Evolutionary conservation across 345 rosid genomes (phyloP), one percentile per base, ranked within the genome.

Genomic region (Erysimum cheiranthoides): DNA sequence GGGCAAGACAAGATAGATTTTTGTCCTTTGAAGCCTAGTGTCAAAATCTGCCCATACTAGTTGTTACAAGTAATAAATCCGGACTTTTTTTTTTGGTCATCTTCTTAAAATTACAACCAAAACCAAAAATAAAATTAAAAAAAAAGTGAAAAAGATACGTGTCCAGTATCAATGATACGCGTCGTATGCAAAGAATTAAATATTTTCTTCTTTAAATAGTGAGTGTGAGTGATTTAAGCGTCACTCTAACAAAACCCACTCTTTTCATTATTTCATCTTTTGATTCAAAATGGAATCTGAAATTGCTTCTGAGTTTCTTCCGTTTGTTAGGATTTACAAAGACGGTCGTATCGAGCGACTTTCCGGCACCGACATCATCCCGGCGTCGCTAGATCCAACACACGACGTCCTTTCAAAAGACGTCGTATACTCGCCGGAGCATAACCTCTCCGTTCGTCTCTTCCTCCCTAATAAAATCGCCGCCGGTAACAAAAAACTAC

Each of bases 341-440:
- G 68, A 83, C 49, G 93, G 86, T 8, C 70, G 13, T 0, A 39
- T 83, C 1, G 76, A 88, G n/a, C 81, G 90, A 59, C 70, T 86
- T 2, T 18, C 28, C 16, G 85, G 66, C 17, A 82, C 79, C 0
- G 86, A 78, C 6, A 60, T 70, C 25, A 84, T 83, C 28, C 87
- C 86, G 1, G 50, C 89, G 9, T 79, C 88, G 0, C 10, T 65
- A 21, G 78, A 83, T 64, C 68, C 84, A 5, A 0, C 30, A 0
- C 62, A 79, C 73, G 76, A 56, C 28, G 82, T 85, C 75, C 73
- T 79, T 56, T 80, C 89, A 5, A 84, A 87, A 35, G 91, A 89
- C 63, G 40, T 84, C 0, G 40, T 71, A 0, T 53, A 79, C 35
- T 21, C 68, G 2, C 70, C 65, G 13, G 65, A 76, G 1, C 70